Base-by-base conservation (phyloP, 805 yeast species). In the Phaffomyces antillensis region DNA sequence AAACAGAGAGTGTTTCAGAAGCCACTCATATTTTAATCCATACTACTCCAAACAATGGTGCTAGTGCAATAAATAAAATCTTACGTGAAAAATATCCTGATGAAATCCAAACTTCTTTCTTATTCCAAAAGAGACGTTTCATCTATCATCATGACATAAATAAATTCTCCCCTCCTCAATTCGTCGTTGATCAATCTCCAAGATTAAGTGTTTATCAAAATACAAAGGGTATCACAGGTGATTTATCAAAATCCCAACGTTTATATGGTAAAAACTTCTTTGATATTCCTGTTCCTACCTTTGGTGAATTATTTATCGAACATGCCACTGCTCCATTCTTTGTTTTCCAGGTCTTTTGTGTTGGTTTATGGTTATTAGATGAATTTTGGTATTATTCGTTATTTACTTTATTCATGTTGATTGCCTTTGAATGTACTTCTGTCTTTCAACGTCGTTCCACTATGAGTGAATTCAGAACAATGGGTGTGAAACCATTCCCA, bases 301-400 rank as follows among this genome's bases (percentile, higher is more conserved):
- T 93, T 56, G 51, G 76, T 45, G 98, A 91, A 64, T 72, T 93
- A 57, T 93, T 93, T 72, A 83, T 87, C 60, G 98, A 93, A 66
- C 99, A 93, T 63, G 98, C 98, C 11, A 90, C 93, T 35, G 98
- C 99, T 13, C 99, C 99, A 12, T 87, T 93, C 64, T 93, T 93
- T 57, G 96, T 93, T 24, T 93, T 93, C 72, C 99, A 93, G 70
- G 74, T 93, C 46, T 93, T 93, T 64, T 90, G 97, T 61, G 95
- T 91, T 47, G 95, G 91, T 5, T 72, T 93, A 50, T 93, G 98
- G 97, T 76, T 87, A 60, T 77, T 93, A 78, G 98, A 93, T 67
- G 97, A 91, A 55, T 83, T 86, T 70, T 93, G 98, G 98, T 90
- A 90, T 66, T 85, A 85, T 61, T 88, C 98, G 5, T 69, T 93